These are phyloP conservation scores for Scytalidium sp. DNA, from an alignment of 2,329 filamentous ascomycete genomes.

Conservation along the genomic window DNA sequence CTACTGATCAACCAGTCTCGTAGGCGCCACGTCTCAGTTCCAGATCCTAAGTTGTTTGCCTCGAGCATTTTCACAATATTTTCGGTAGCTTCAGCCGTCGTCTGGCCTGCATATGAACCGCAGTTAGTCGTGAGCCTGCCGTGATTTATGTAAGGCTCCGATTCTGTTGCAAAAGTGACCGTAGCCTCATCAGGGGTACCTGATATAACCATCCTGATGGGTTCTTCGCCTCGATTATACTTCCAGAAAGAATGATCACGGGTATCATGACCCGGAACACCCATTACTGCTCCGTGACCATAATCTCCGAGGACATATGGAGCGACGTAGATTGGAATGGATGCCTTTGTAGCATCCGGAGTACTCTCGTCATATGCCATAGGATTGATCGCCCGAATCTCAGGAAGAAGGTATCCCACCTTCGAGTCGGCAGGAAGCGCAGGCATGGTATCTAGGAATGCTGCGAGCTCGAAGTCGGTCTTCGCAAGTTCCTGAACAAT, in stretches of 20 bases:
- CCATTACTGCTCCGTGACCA: constrained; percentile 87
- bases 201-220: constrained; percentile 60
- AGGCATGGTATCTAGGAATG: constrained; percentile 64
- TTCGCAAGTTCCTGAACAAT: constrained; percentile 61
- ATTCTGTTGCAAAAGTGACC: constrained; percentile 29
- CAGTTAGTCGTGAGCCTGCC: constrained; percentile 67
- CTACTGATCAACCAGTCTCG: constrained; percentile 89
- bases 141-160: constrained; percentile 59
- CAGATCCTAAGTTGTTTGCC: constrained; percentile 51
- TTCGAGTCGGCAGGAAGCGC: constrained; percentile 54
- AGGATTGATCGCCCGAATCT: constrained; percentile 63
- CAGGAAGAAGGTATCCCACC: constrained; percentile 64
- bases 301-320: constrained; percentile 85
- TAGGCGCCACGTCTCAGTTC: constrained; percentile 73
- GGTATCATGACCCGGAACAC: constrained; percentile 80
- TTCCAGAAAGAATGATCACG: constrained; percentile 81
- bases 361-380: constrained; percentile 53
- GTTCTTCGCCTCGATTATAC: constrained; percentile 58
- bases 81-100: constrained; percentile 59
- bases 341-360: constrained; percentile 48
- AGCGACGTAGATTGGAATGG: constrained; percentile 74
- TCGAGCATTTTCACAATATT: constrained; percentile 57
- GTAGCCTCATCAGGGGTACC: constrained; percentile 43
- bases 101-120: constrained; percentile 60
- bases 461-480: constrained; percentile 57